These are phyloP conservation scores for Stentor roeselii DNA, from an alignment of 73 alveolate genomes.

Conservation along the genomic window DNA sequence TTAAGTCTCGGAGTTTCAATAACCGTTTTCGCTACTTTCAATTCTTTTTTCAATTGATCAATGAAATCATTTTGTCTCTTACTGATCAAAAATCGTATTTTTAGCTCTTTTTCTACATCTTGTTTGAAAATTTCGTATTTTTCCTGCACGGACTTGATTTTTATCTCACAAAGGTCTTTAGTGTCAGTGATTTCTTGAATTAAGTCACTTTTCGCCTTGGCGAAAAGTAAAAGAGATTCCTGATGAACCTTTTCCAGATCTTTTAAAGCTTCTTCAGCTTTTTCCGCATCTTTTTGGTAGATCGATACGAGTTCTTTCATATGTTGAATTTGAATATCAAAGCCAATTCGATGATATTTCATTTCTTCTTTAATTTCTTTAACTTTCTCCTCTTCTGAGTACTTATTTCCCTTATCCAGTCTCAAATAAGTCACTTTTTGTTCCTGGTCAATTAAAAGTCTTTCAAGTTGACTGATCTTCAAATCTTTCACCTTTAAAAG, in stretches of 20 bases:
- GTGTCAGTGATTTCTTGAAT: neutral
- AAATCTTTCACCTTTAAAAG: neutral
- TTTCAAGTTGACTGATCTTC: neutral
- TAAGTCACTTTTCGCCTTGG: neutral
- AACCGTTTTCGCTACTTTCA: neutral
- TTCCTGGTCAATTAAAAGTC: neutral
- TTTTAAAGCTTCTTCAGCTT: neutral
- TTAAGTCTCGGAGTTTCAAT: conserved; percentile 11
- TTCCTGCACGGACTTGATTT: neutral
- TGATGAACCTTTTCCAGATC: neutral
- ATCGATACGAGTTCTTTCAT: neutral
- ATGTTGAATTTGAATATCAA: neutral
- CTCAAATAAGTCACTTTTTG: neutral
- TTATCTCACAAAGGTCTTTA: neutral
- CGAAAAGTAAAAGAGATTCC: neutral
- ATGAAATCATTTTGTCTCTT: neutral
- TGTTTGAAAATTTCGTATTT: neutral
- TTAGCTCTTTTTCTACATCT: conserved; percentile 17
- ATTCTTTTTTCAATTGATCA: neutral
- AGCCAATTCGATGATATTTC: neutral
- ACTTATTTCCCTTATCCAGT: neutral
- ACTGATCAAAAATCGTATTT: neutral
- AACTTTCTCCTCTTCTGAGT: neutral
- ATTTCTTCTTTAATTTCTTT: neutral
- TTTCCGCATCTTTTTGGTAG: neutral